These are phyloP conservation scores for Hibiscus trionum DNA, from an alignment of 345 rosid genomes.

Conservation along the genomic window DNA sequence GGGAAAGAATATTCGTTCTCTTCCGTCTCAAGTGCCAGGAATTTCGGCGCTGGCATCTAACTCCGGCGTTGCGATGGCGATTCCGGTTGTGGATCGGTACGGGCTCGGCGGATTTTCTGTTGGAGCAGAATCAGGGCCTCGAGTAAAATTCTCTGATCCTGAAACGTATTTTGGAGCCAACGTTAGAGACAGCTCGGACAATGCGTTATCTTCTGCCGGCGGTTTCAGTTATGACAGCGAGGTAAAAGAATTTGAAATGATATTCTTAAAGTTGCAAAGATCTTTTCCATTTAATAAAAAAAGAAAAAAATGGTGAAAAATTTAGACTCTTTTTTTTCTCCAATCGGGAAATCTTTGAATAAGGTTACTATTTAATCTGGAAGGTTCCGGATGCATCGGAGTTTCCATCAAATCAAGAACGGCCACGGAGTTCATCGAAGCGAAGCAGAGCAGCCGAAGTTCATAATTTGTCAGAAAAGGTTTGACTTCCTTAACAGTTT, in stretches of 20 bases:
- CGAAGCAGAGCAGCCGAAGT: constrained; percentile 66
- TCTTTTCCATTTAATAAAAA: neutral
- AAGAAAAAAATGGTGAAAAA: neutral
- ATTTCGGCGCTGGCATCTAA: neutral
- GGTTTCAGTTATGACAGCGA: constrained; percentile 43
- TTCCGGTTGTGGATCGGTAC: constrained; percentile 17
- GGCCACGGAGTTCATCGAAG: constrained; percentile 43
- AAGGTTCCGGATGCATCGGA: constrained; percentile 31
- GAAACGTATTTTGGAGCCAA: constrained; percentile 12
- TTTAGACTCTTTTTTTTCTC: neutral
- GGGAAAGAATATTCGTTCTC: constrained; percentile 4
- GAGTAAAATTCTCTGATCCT: constrained; percentile 24
- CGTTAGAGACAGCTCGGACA: constrained; percentile 21
- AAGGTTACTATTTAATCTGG: constrained; percentile 5
- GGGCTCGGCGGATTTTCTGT: constrained; percentile 14
- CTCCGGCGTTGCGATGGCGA: neutral
- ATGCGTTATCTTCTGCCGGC: constrained; percentile 20
- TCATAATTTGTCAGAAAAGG: constrained; percentile 80
- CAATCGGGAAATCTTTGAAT: neutral
- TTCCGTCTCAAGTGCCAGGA: constrained; percentile 12
- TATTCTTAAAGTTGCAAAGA: neutral
- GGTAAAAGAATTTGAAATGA: constrained; percentile 16
- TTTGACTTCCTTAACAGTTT: constrained; percentile 10
- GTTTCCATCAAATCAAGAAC: constrained; percentile 24
- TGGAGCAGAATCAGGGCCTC: constrained; percentile 12